These are phyloP conservation scores for Backusella luteola DNA, from an alignment of 192 early-diverging fungal species.

Conservation along the genomic window DNA sequence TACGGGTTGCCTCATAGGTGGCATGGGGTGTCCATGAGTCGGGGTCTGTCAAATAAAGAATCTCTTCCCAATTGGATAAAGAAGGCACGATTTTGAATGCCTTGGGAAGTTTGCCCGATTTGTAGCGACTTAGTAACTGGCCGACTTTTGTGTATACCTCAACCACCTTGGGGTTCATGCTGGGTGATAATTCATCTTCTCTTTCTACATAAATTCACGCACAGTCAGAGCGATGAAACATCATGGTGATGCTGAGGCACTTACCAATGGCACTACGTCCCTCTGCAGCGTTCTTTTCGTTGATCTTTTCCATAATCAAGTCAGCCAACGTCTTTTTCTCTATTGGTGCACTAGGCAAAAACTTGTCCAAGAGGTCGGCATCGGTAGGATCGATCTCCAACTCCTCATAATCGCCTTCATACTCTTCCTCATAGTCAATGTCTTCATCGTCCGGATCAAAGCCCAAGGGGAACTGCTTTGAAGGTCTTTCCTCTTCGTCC, in stretches of 20 bases:
- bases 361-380: slow-evolving; percentile 83
- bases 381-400: slow-evolving; percentile 80
- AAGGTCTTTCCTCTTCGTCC: slow-evolving; percentile 41
- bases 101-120: slow-evolving; percentile 93
- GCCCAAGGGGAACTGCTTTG: slow-evolving; percentile 17
- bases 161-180: slow-evolving; percentile 85
- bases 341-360: slow-evolving; percentile 79
- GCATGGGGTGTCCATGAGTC: slow-evolving; percentile 97
- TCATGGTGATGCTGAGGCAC: not conserved
- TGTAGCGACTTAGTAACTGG: slow-evolving; percentile 84
- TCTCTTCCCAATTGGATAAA: slow-evolving; percentile 95
- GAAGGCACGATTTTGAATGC: slow-evolving; percentile 99
- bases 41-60: slow-evolving; percentile 88
- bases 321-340: slow-evolving; percentile 92
- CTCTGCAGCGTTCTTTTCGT: slow-evolving; percentile 60
- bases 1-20: slow-evolving; percentile 90
- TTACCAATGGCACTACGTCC: slow-evolving; percentile 28
- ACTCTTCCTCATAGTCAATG: slow-evolving; percentile 62
- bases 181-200: slow-evolving; percentile 45
- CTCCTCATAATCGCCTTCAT: slow-evolving; percentile 69
- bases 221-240: slow-evolving; percentile 2
- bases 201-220: slow-evolving; percentile 30
- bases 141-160: slow-evolving; percentile 97
- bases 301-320: slow-evolving; percentile 95
- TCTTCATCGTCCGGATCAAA: slow-evolving; percentile 61